phyloP scores from a whole-genome alignment of 371 early-diverging fungal species.

The Funneliformis caledonium region DNA sequence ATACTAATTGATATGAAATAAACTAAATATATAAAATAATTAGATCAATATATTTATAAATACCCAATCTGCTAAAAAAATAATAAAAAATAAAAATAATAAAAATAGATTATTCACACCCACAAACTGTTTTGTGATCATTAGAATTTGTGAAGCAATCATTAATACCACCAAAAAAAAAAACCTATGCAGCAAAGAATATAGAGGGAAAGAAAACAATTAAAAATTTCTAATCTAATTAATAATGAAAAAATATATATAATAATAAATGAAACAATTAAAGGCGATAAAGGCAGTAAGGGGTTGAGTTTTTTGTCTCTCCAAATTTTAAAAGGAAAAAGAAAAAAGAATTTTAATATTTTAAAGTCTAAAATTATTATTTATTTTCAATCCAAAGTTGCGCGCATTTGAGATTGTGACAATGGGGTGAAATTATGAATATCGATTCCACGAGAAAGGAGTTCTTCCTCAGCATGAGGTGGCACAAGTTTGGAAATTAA shows the following conservation, averaged over 20 bases:
- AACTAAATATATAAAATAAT: background rate
- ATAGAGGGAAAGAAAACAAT: background rate
- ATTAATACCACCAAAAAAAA: background rate
- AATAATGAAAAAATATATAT: background rate
- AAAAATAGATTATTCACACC: background rate
- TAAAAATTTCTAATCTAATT: constrained; percentile 2
- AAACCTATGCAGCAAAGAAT: background rate
- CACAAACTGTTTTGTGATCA: background rate
- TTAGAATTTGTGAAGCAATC: background rate
- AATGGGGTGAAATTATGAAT: constrained; percentile 67
- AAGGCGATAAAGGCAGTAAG: background rate
- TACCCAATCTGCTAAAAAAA: background rate
- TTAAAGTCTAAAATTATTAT: background rate
- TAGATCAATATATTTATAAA: background rate
- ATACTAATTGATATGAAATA: background rate
- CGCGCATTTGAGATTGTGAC: constrained; percentile 47
- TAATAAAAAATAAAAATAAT: too few relatives aligned
- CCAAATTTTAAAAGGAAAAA: background rate
- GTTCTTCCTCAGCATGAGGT: constrained; percentile 63
- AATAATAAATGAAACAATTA: background rate
- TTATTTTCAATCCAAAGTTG: constrained; percentile 47
- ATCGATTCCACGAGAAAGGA: constrained; percentile 66
- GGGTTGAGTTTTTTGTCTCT: background rate
- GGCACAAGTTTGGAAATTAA: constrained; percentile 74
- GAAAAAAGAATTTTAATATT: background rate